Percentiles rank a stretch among this genome's conserved stretches.
These are phyloP conservation scores for Conoideocrella luteorostrata DNA, from an alignment of 2,329 filamentous ascomycete genomes.

Conservation along the genomic window DNA sequence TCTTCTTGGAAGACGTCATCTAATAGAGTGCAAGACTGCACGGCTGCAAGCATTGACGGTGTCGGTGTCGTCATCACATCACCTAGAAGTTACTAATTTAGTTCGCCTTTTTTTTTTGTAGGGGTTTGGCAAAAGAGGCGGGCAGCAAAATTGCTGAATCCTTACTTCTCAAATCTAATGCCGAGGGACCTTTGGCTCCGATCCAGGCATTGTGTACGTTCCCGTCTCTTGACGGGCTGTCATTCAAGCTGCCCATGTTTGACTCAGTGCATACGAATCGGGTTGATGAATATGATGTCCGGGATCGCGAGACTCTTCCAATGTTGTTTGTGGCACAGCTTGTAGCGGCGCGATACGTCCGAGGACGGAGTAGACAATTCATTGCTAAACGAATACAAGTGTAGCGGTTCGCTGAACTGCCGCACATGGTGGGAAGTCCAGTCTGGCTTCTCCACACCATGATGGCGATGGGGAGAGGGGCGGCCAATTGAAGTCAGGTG, in stretches of 20 bases:
- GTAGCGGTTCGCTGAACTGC: too few relatives aligned
- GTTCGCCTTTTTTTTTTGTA: not conserved
- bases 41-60: conserved; percentile 72
- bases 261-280: not conserved
- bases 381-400: not conserved
- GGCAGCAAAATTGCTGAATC: not conserved
- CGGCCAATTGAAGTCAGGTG: too few relatives aligned
- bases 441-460: too few relatives aligned
- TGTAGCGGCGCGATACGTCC: not conserved
- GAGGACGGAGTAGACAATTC: not conserved
- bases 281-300: too few relatives aligned
- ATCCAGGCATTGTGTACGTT: conserved; percentile 13
- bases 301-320: too few relatives aligned
- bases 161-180: conserved; percentile 16
- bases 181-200: conserved; percentile 12
- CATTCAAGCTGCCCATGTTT: conserved; percentile 2
- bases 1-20: conserved; percentile 86
- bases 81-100: conserved; percentile 24
- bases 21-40: conserved; percentile 65
- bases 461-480: too few relatives aligned
- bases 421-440: too few relatives aligned
- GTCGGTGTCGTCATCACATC: conserved; percentile 67
- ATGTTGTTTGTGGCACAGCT: too few relatives aligned
- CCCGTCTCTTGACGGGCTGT: not conserved
- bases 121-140: not conserved